Base-by-base conservation (phyloP, 2,329 filamentous ascomycete species). In the Cyclaneusma minus region DNA sequence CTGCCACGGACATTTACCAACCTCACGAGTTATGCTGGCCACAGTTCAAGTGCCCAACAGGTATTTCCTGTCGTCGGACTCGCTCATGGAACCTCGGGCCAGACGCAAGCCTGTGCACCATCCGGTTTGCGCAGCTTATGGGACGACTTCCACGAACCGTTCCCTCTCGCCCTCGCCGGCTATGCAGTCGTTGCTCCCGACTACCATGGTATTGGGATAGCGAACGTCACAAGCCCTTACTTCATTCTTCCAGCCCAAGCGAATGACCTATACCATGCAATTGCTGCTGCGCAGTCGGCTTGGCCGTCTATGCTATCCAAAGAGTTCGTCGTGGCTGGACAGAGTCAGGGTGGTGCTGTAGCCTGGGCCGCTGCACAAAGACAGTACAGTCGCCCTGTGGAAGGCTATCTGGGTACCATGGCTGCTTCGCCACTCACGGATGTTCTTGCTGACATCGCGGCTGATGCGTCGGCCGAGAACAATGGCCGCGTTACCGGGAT, bases 261-360 rank as follows among this genome's bases (percentile, higher is more conserved):
- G 16, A 17, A 6, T 12, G 11, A 13, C 9, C 7, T 7, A 23
- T 23, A 36, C 29, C 4, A 59, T 30, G 49, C 56, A 2, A 35
- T 61, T 1, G 28, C 43, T 10, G 60, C 61, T 1, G 56, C 56
- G 1, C 47, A 45, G 9, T 34, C 34, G 8, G 54, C 56, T 0
- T 65, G 61, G 29, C 42, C 52, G 0, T n/a, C n/a, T n/a, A 38
- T 39, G 2, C 37, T 56, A 2, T 43, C 36, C 2, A 23, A 38
- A 2, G 36, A 51, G 0, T 66, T 60, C 28, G 54, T 61, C 10
- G 44, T 50, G 13, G 48, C 58, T 35, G 58, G 59, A 6, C 55
- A 62, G 31, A 56, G 50, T 8, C 55, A 64, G 39, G 61, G 60
- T 13, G 59, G 56, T 6, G 49, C 46, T 2, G 51, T 47, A 1